A percentile compares a stretch with the other conserved stretches of the same genome.
phyloP scores from a whole-genome alignment of 1,139 yeast species.

The Yamadazyma membranifaciens region DNA sequence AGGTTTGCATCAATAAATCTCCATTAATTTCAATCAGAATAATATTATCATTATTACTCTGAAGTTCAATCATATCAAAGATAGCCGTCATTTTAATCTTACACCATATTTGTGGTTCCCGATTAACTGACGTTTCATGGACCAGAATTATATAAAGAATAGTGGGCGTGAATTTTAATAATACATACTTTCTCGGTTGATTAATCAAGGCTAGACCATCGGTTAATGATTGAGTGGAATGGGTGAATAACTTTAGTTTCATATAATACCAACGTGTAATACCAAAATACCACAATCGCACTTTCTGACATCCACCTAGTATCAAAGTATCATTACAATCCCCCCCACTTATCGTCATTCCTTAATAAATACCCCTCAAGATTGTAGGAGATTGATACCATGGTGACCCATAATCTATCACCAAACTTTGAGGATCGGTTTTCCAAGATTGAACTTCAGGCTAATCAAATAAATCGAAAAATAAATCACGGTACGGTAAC shows the following conservation, averaged over 20 bases:
- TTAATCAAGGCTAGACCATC: constrained; percentile 31
- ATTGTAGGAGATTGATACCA: neutral
- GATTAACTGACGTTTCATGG: constrained; percentile 33
- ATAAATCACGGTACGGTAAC: too few species aligned
- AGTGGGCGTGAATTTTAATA: constrained; percentile 46
- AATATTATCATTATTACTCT: constrained; percentile 43
- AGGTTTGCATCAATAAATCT: constrained; percentile 53
- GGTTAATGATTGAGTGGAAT: constrained; percentile 27
- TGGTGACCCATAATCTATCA: constrained; percentile 7
- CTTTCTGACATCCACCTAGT: too few species aligned
- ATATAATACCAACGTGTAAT: too few species aligned
- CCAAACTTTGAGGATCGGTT: constrained; percentile 16
- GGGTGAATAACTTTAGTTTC: constrained; percentile 37
- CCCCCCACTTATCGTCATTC: too few species aligned
- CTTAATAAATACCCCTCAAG: too few species aligned
- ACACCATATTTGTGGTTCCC: constrained; percentile 65
- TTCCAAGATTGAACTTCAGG: constrained; percentile 12
- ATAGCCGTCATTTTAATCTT: constrained; percentile 42
- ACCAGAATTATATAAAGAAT: constrained; percentile 50
- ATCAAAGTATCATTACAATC: too few species aligned
- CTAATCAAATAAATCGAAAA: neutral
- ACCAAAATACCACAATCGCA: too few species aligned
- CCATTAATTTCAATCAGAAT: constrained; percentile 56
- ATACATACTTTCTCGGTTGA: constrained; percentile 30
- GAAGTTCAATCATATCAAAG: constrained; percentile 50